Base-by-base conservation (phyloP, 371 early-diverging fungal genomes). In the Mucor racemosus region DNA sequence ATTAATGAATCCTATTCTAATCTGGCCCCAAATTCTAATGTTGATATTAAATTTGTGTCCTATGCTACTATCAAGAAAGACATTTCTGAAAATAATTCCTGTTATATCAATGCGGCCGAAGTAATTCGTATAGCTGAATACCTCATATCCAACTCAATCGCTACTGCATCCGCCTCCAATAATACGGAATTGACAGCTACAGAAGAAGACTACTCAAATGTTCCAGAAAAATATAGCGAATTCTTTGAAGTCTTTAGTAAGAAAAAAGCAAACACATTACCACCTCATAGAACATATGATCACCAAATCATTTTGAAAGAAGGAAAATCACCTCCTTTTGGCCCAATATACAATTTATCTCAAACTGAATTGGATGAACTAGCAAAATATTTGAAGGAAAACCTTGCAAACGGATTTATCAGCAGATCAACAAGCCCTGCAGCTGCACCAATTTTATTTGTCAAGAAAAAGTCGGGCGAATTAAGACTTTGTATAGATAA, bases 381-480 rank as follows among this genome's bases (percentile, higher is more conserved):
- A n/a, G 17, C n/a, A 31, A 26, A n/a, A 17, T 41, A 58, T 26
- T 3, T 58, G 1, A 36, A 69, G 19, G 58, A 58, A 44, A 70
- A 69, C 65, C 48, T 76, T 11, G 64, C 31, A 1, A 71, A 72
- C 46, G 80, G 76, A 0, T 3, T 84, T 72, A 85, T 85, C 11
- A 38, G 66, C 7, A 71, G 71, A 0, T 82, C 82, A 0, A 63
- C 54, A 11, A 80, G 81, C 8, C 82, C 86, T 11, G 69, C 71
- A 48, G 86, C 77, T 4, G 78, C 84, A 4, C 86, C 86, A 0
- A 66, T 82, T 4, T 67, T 86, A 11, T 85, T 86, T 68, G 84
- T 81, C 3, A 76, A 76, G 34, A 88, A 90, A 79, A 73, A 68
- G 31, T 80, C 84, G 36, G 86, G 88, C 4, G n/a, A 62, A 3